phyloP scores from a whole-genome alignment of 371 early-diverging fungal genomes.

The Batkoa obscura region DNA sequence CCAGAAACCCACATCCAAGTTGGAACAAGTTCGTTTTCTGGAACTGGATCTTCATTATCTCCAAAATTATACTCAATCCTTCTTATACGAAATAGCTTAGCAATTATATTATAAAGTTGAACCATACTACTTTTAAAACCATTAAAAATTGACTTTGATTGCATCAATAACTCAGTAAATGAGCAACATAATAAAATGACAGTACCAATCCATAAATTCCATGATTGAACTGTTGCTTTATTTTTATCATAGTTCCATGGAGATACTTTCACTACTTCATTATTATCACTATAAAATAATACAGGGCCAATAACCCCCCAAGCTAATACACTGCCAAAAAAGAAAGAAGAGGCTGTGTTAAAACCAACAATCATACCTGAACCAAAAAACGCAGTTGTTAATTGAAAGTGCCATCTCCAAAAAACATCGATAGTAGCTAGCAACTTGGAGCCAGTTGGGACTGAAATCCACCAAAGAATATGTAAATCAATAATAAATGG shows the following conservation, averaged over 20 bases:
- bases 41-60: conserved; percentile 17
- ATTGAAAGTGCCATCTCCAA: conserved; percentile 5
- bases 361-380: conserved; percentile 47
- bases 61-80: conserved; percentile 4
- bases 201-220: conserved; percentile 54
- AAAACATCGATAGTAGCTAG: conserved; percentile 19
- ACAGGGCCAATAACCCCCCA: conserved; percentile 30
- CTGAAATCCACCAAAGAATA: conserved; percentile 36
- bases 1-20: conserved; percentile 36
- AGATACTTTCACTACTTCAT: conserved; percentile 14
- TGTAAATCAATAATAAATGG: conserved; percentile 34
- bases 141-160: conserved; percentile 31
- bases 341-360: conserved; percentile 32
- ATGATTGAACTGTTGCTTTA: conserved; percentile 23
- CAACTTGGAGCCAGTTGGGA: conserved; percentile 17
- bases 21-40: conserved; percentile 30
- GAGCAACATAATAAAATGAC: conserved; percentile 41
- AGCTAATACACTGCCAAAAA: conserved; percentile 26
- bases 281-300: conserved; percentile 9
- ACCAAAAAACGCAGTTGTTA: conserved; percentile 18
- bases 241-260: conserved; percentile 17
- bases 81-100: neutral
- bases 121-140: conserved; percentile 24
- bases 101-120: conserved; percentile 10
- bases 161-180: conserved; percentile 34